Percentiles rank a stretch among this genome's conserved stretches.
phyloP scores from a whole-genome alignment of 148 eudicot genomes.

The Heliosperma pusillum region DNA sequence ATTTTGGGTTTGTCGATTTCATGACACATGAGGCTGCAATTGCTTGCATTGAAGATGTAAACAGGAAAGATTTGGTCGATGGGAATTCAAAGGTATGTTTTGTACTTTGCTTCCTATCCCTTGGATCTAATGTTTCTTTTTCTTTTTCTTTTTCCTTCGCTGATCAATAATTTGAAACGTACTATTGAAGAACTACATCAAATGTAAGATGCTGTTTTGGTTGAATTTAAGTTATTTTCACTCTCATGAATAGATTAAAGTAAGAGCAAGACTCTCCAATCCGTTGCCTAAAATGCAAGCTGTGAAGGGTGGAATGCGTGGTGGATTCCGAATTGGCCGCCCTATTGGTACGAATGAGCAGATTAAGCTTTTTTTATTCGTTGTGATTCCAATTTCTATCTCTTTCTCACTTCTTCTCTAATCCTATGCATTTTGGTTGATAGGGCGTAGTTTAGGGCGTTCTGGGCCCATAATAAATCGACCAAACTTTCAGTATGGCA shows the following conservation, averaged over 20 bases:
- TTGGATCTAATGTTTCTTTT: background rate
- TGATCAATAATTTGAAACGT: background rate
- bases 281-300: conserved; percentile 85
- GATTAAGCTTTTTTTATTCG: conserved; percentile 13
- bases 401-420: background rate
- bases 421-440: conserved; percentile 15
- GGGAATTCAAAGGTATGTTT: conserved; percentile 61
- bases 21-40: conserved; percentile 74
- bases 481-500: conserved; percentile 50
- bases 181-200: background rate
- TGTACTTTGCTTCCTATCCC: background rate
- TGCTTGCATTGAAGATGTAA: conserved; percentile 72
- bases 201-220: background rate
- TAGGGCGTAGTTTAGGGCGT: conserved; percentile 62
- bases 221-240: background rate
- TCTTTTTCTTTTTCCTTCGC: background rate
- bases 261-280: conserved; percentile 79
- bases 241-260: conserved; percentile 41
- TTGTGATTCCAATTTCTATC: conserved; percentile 17
- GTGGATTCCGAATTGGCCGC: conserved; percentile 72
- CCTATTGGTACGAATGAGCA: conserved; percentile 35
- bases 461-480: conserved; percentile 38
- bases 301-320: conserved; percentile 83
- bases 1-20: conserved; percentile 91
- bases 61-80: conserved; percentile 53